Percentiles rank a stretch among this genome's conserved stretches.
phyloP scores from a whole-genome alignment of 495 filamentous ascomycete species.

The Terfezia boudieri region DNA sequence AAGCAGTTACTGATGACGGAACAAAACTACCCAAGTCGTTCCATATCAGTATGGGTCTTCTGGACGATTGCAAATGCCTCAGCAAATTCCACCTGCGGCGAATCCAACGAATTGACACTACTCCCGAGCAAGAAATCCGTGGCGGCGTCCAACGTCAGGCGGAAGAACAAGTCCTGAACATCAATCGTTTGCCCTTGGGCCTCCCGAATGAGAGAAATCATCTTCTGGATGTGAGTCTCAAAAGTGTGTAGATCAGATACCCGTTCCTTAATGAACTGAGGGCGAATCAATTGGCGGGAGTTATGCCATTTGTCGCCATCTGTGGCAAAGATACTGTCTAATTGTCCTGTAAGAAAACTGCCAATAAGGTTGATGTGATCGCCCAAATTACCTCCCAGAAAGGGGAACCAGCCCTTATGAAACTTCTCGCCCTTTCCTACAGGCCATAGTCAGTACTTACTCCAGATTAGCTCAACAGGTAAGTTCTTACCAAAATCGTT shows the following conservation, averaged over 20 bases:
- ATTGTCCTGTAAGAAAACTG: not conserved
- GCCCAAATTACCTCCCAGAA: constrained; percentile 30
- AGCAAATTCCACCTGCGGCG: constrained; percentile 35
- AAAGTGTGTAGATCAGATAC: constrained; percentile 62
- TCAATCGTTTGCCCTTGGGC: constrained; percentile 38
- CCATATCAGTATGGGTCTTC: constrained; percentile 36
- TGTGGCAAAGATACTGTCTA: constrained; percentile 53
- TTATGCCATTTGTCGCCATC: constrained; percentile 54
- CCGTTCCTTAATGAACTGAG: constrained; percentile 65
- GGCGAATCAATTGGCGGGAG: constrained; percentile 46
- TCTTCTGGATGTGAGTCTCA: constrained; percentile 47
- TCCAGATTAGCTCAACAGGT: not conserved
- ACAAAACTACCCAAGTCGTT: constrained; percentile 29
- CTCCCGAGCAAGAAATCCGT: constrained; percentile 75
- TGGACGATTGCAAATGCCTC: constrained; percentile 55
- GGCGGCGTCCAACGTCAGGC: constrained; percentile 59
- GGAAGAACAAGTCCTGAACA: constrained; percentile 49
- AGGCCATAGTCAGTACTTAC: constrained; percentile 25
- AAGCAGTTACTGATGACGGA: not conserved
- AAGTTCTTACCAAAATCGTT: constrained; percentile 27
- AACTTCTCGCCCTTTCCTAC: constrained; percentile 52
- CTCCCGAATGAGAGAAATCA: constrained; percentile 31
- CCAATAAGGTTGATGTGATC: not conserved
- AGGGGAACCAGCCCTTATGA: constrained; percentile 45
- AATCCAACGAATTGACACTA: constrained; percentile 45